Evolutionary conservation across 179 eudicot species (phyloP).

Genomic region (Beta macrorhiza): DNA sequence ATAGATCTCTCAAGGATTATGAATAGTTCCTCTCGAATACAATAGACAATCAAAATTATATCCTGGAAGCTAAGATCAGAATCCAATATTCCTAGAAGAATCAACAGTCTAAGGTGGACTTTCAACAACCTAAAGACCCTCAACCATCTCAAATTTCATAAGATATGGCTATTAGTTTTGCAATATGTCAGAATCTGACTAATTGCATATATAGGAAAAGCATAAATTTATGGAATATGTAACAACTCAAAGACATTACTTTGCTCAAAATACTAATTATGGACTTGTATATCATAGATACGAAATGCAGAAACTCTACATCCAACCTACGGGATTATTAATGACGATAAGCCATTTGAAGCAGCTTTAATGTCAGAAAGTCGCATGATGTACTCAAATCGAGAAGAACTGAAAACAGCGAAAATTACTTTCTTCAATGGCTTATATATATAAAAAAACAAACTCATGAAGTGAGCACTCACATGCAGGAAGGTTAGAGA

Average conservation of each 20-base stretch:
- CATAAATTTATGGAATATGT: not conserved
- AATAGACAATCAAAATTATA: not conserved
- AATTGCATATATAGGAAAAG: not conserved
- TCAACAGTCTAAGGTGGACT: not conserved
- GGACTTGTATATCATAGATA: not conserved
- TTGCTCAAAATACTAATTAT: not conserved
- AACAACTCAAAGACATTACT: not conserved
- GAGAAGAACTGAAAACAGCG: constrained; percentile 1
- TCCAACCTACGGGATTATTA: not conserved
- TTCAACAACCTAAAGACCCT: not conserved
- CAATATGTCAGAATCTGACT: not conserved
- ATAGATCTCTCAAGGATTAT: not conserved
- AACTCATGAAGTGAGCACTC: constrained; percentile 32
- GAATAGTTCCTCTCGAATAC: not conserved
- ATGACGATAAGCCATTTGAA: not conserved
- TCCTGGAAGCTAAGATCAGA: not conserved
- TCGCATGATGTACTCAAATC: not conserved
- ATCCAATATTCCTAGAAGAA: not conserved
- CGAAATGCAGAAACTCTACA: not conserved
- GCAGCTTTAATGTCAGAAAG: not conserved
- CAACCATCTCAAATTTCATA: not conserved
- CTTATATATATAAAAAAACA: no score
- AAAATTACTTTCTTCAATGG: not conserved
- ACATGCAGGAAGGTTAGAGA: constrained; percentile 92
- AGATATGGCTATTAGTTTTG: not conserved